Percentiles rank a stretch among this genome's conserved stretches.
Conservation (phyloP, 805 yeast genomes). For the Yarrowia phangngaensis region DNA sequence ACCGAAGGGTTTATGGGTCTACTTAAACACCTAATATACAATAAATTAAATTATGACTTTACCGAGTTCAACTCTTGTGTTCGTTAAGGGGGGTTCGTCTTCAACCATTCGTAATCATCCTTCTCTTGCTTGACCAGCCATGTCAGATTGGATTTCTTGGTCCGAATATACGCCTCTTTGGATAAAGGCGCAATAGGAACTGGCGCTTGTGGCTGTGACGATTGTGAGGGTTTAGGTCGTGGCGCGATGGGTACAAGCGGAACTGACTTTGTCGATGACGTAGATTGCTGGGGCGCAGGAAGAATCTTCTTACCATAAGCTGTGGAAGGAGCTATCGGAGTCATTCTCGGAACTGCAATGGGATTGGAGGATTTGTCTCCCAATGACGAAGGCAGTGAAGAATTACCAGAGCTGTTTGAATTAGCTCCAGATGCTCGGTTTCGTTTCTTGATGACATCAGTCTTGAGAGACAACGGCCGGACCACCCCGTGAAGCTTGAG, state of each 20-base stretch:
- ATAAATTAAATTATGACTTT: conserved; percentile 21
- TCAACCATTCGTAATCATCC: conserved; percentile 23
- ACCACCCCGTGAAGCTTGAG: conserved; percentile 92
- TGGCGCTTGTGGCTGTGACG: conserved; percentile 12
- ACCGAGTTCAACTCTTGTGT: background rate
- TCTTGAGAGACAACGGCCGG: conserved; percentile 86
- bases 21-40: conserved; percentile 9
- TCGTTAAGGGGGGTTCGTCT: conserved; percentile 8
- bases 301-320: conserved; percentile 23
- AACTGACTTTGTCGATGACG: conserved; percentile 20
- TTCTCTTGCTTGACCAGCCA: conserved; percentile 25
- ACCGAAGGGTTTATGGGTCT: too few relatives aligned
- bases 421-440: conserved; percentile 49
- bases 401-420: conserved; percentile 10
- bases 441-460: conserved; percentile 91
- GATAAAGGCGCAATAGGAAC: conserved; percentile 25
- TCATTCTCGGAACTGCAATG: conserved; percentile 26
- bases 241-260: conserved; percentile 24
- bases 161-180: conserved; percentile 24
- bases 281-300: conserved; percentile 15
- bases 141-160: conserved; percentile 22
- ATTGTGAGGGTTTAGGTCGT: conserved; percentile 18
- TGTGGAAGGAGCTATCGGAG: conserved; percentile 8
- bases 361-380: conserved; percentile 11
- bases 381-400: conserved; percentile 24